Evolutionary conservation across 2,329 filamentous ascomycete genomes (phyloP), one percentile per base, ranked within the genome.

Genomic region (Phyllosticta capitalensis): DNA sequence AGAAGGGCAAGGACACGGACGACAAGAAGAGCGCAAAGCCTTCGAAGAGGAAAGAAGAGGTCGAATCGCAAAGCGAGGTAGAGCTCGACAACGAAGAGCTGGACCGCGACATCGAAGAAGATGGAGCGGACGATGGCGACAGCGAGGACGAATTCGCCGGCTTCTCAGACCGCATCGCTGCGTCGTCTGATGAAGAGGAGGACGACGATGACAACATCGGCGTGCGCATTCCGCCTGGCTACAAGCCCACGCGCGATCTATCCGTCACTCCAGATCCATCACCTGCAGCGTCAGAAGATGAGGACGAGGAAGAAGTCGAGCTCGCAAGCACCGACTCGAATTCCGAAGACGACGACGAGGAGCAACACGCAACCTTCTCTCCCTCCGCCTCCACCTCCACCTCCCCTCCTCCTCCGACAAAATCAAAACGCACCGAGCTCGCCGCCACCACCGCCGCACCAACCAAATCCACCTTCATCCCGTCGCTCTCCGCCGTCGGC

Each of bases 401-500:
- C 26, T 66, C 65, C 5, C 55, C 62, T 22, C 68, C 66, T 20
- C 65, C 62, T 7, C 65, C 64, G 2, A 49, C 63, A 66, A 45
- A 69, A 70, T 10, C 70, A 69, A 63, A 56, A 33, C 5, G 26
- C 61, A 83, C 69, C 69, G 52, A 54, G 65, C 12, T 64, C 63
- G 38, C 52, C 60, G 17, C 64, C 9, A 62, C 66, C 61, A 54
- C 63, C 30, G 65, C 66, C 38, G 69, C 53, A 52, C 65, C 63
- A 6, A 71, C 67, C 22, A 68, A 71, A 26, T 84, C 87, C 0
- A 82, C 82, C 0, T 90, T 91, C 69, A 75, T 94, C 1, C 89
- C 89, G 0, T 84, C 85, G 1, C 81, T 94, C 17, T 89, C 90
- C 58, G 79, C 83, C 81, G 86, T 85, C 20, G 88, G 88, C 60